Base-by-base conservation (phyloP, 208 protist genomes). In the Leishmania lainsoni region DNA sequence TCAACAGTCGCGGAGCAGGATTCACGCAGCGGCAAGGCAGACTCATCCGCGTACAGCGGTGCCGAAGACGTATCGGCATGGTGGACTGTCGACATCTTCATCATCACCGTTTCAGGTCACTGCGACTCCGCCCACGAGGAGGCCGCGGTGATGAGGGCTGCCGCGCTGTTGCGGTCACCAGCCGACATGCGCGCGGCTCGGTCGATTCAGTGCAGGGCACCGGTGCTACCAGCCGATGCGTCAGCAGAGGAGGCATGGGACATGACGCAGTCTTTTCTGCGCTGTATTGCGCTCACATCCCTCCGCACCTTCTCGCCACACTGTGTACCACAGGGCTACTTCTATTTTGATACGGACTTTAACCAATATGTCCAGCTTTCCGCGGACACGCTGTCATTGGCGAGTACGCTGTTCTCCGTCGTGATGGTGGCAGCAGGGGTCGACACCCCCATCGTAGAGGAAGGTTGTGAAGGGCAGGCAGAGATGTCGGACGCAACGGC, bases 261-360 rank as follows among this genome's bases (percentile, higher is more conserved):
- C 8, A 51, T 76, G 59, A 81, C 81, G 32, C 63, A 78, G 75
- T 84, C 81, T 10, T 85, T 88, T 48, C 78, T 88, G 32, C 81
- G 83, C 78, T 76, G 78, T 59, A 61, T 85, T 5, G 82, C 82
- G 35, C 73, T 85, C 12, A 69, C 78, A 2, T 78, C 74, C 20
- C 68, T 75, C 73, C 66, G 71, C 29, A 71, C 70, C 5, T 12
- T 39, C 42, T 83, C 65, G 58, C 77, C 58, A 45, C 79, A 22
- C 0, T 87, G 77, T 70, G 48, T 68, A 2, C 84, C 87, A 5
- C 78, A 81, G 52, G 85, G 65, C 0, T 88, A 91, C 73, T 85
- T 88, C 76, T 94, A 89, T 80, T 91, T 90, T 74, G 86, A 91
- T 79, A 76, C 75, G 16, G 85, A 90, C 68, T 91, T 92, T 48